Evolutionary conservation across 495 filamentous ascomycete species (phyloP), one percentile per base, ranked within the genome.

Genomic region (Lepidopterella palustris): DNA sequence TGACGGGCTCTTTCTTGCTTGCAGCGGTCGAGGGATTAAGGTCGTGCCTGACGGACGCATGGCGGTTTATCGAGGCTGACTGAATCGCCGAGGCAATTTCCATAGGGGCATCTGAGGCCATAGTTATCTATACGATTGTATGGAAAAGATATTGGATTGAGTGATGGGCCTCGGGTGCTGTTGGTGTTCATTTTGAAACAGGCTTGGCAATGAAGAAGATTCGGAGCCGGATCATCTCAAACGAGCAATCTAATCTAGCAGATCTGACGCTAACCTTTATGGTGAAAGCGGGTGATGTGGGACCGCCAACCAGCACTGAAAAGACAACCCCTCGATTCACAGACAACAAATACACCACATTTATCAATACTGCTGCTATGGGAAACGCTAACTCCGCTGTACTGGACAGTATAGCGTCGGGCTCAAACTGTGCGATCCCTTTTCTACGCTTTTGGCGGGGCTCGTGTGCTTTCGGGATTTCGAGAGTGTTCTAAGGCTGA

Each of bases 381-480:
- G 92, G 89, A 54, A 92, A 93, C 68, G 84, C 87, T 59, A 83
- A 81, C 71, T 90, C 85, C 60, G 81, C 87, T 68, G 83, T 98
- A 67, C 83, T 98, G 72, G 95, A 97, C 68, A 90, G 86, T 74
- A 98, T 98, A 68, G 90, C 97, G 64, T 88, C 92, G 63, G 89
- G 87, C 58, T 95, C 92, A 58, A 98, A 98, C 78, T 98, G 93
- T 97, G 77, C 53, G 83, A 73, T 62, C 26, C 45, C 20, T 58
- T 25, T 49, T 24, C 6, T n/a, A 23, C 11, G 18, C 23, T n/a
- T 26, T 35, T 29, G 24, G n/a, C 39, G 40, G 15, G 32, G 57
- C 52, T 57, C 60, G 53, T 58, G 57, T 58, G 59, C 64, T 18
- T 18, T 58, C 54, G 53, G 59, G 56, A 50, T 53, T 53, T 63